Conservation (phyloP, 176 grass and related monocot genomes). For the Thinopyrum elongatum region DNA sequence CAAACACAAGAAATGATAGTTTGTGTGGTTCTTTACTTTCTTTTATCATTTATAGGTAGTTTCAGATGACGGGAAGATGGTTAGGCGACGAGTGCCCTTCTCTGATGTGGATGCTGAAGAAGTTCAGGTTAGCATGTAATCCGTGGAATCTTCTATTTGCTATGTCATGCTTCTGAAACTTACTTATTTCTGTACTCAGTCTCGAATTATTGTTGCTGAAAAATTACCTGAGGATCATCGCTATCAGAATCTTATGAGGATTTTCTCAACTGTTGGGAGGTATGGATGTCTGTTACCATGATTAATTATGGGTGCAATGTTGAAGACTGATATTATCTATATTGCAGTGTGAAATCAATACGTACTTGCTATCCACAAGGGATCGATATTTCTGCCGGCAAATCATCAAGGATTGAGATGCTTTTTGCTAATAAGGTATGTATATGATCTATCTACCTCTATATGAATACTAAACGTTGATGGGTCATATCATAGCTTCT, state of each 20-base stretch:
- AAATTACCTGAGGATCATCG: constrained; percentile 88
- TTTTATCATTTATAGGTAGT: constrained; percentile 59
- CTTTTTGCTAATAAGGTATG: constrained; percentile 91
- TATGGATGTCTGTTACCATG: constrained; percentile 35
- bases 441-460: not conserved
- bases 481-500: not conserved
- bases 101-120: constrained; percentile 69
- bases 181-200: constrained; percentile 37
- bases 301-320: constrained; percentile 1
- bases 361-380: constrained; percentile 94
- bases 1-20: not conserved
- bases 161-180: constrained; percentile 16
- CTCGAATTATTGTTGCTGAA: constrained; percentile 95
- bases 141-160: not conserved
- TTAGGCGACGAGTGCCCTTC: constrained; percentile 68
- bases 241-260: constrained; percentile 87
- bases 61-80: constrained; percentile 90
- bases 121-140: constrained; percentile 63
- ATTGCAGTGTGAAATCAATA: constrained; percentile 86
- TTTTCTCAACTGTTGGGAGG: constrained; percentile 94
- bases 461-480: not conserved
- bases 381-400: constrained; percentile 48
- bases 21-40: constrained; percentile 2
- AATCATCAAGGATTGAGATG: constrained; percentile 78
- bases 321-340: constrained; percentile 15